A percentile compares a stretch with the other conserved stretches of the same genome.
Conservation (phyloP, 129 eudicot species). For the Saussurea involucrata region DNA sequence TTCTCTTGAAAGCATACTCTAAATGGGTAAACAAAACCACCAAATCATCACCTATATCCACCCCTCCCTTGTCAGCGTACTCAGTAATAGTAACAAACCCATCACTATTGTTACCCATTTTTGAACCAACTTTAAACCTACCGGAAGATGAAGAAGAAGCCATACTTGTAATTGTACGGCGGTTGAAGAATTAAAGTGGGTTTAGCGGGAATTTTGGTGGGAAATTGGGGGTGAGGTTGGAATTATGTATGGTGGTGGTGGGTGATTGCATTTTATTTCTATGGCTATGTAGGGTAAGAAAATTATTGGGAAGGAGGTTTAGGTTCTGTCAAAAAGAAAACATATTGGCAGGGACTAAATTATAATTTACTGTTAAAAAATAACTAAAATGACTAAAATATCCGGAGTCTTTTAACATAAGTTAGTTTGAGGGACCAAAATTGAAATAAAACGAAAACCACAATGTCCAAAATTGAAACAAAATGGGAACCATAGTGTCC, state of each 20-base stretch:
- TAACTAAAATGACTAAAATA: no score
- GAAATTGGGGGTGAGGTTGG: slow-evolving; percentile 34
- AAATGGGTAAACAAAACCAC: slow-evolving; percentile 64
- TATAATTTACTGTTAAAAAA: no score
- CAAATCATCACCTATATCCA: slow-evolving; percentile 74
- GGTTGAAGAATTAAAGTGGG: slow-evolving; percentile 24
- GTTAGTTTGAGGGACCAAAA: no score
- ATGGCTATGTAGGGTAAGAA: slow-evolving; percentile 24
- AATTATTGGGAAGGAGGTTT: no score
- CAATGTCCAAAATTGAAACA: no score
- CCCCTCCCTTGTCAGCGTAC: slow-evolving; percentile 69
- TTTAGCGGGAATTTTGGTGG: slow-evolving; percentile 22
- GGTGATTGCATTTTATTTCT: slow-evolving; percentile 55
- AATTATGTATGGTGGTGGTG: slow-evolving; percentile 31
- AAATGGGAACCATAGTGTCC: no score
- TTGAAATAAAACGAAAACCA: no score
- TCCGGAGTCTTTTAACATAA: no score
- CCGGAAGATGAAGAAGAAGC: slow-evolving; percentile 3
- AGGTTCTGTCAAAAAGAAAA: no score
- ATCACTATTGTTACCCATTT: slow-evolving; percentile 23
- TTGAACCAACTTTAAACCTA: slow-evolving; percentile 38
- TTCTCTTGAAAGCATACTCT: slow-evolving; percentile 86
- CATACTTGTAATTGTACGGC: slow-evolving; percentile 32
- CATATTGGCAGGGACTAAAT: no score
- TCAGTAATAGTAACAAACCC: slow-evolving; percentile 51